Base-by-base conservation (phyloP, 306 rosid genomes). In the Boehmeria nivea region DNA sequence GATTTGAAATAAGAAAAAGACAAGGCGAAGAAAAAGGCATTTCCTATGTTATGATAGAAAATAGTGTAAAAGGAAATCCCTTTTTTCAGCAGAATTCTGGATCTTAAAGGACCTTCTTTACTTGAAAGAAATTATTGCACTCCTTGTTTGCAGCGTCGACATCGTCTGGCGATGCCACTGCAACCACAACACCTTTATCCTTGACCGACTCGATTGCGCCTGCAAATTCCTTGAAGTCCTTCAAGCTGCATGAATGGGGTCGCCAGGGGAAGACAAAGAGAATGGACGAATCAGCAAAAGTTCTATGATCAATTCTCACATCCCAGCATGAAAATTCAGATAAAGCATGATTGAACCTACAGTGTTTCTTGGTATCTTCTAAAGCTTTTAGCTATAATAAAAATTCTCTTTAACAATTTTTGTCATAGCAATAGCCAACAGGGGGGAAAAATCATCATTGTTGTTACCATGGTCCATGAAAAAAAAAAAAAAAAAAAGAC, bases 91-190 rank as follows among this genome's bases (percentile, higher is more conserved):
- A 50, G 34, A 17, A 45, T 45, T 40, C 40, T 36, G 33, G 4
- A 2, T 25, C 51, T 66, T 72, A 86, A 33, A 89, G 87, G 66
- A 83, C 98, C 71, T 79, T 84, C 76, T 91, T 87, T 42, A 87
- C 73, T 78, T 91, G 84, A 60, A 91, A 91, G 78, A 84, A 84
- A 69, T 76, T 68, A 31, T 68, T 68, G 57, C 73, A 73, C 67
- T 81, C 78, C 68, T 77, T 73, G 62, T 68, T 76, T 42, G 96
- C 99, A 2, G 86, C 72, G 22, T 87, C 84, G 26, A 91, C 85
- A 37, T 91, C 99, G 51, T 85, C 94, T 0, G 82, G 86, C 39
- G 93, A 91, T 39, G 99, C 96, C 66, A 91, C 99, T n/a, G 93
- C 95, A 51, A 87, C 96, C 78, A 81, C 81, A 9, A 83, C 83